Percentiles rank a stretch among this genome's conserved stretches.
Conservation (phyloP, 139 green algal genomes). For the Marvania coccoides region DNA sequence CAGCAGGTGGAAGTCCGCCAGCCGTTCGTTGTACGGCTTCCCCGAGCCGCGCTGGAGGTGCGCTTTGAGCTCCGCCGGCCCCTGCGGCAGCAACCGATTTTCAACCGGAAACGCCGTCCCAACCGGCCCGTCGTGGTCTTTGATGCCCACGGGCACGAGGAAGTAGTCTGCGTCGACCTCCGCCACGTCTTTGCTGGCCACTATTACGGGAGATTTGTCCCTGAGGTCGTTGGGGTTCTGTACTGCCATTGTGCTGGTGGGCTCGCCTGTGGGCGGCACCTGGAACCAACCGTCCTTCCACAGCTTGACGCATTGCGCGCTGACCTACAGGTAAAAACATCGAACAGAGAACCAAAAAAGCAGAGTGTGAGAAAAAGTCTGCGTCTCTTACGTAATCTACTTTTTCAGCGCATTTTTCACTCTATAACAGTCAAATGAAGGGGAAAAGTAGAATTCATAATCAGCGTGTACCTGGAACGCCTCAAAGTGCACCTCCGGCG, state of each 20-base stretch:
- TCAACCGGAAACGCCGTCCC: conserved; percentile 80
- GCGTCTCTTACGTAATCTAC: too few species aligned
- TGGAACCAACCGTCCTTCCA: conserved; percentile 73
- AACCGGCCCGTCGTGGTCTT: conserved; percentile 79
- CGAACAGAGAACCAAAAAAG: too few species aligned
- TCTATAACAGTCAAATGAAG: too few species aligned
- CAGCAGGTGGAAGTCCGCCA: conserved; percentile 94
- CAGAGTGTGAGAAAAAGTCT: too few species aligned
- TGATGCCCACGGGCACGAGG: conserved; percentile 82
- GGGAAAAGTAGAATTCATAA: too few species aligned
- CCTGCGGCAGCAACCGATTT: conserved; percentile 82
- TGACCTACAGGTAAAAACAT: too few species aligned
- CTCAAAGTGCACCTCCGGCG: conserved; percentile 72
- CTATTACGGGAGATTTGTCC: conserved; percentile 61
- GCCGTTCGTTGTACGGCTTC: conserved; percentile 56
- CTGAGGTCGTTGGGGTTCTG: conserved; percentile 54
- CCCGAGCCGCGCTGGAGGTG: conserved; percentile 49
- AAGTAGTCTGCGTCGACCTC: conserved; percentile 98
- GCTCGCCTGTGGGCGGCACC: neutral
- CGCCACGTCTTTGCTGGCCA: conserved; percentile 76
- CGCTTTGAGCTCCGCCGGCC: conserved; percentile 61
- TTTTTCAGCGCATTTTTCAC: too few species aligned
- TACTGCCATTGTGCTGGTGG: conserved; percentile 24
- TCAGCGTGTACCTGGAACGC: conserved; percentile 86
- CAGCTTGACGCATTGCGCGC: conserved; percentile 72